Percentiles rank a stretch among this genome's conserved stretches.
Conservation (phyloP, 2,329 filamentous ascomycete species). For the Apiospora saccharicola region DNA sequence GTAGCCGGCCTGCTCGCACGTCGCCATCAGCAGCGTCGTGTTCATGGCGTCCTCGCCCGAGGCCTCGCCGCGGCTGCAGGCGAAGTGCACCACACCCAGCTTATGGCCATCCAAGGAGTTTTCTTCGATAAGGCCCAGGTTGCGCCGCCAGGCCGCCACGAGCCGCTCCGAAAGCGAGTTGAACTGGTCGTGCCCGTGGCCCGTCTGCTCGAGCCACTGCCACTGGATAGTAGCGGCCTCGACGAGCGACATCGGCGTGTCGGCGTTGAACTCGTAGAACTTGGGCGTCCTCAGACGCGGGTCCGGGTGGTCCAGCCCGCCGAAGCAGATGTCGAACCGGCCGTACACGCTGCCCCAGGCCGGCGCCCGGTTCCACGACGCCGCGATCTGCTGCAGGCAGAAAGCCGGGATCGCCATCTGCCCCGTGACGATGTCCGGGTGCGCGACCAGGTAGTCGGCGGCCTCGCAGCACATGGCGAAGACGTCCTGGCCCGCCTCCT, state of each 20-base stretch:
- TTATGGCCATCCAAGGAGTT: too few species aligned
- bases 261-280: conserved; percentile 30
- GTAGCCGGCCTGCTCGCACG: conserved; percentile 20
- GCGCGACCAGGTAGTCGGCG: conserved; percentile 27
- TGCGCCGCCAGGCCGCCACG: conserved; percentile 27
- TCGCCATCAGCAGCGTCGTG: conserved; percentile 16
- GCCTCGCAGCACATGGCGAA: conserved; percentile 31
- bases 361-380: conserved; percentile 26
- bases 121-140: too few species aligned
- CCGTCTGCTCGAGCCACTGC: conserved; percentile 28
- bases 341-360: conserved; percentile 29
- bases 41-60: conserved; percentile 25
- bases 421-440: conserved; percentile 24
- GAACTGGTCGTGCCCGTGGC: conserved; percentile 26
- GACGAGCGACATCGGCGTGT: conserved; percentile 28
- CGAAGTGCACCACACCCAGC: conserved; percentile 12
- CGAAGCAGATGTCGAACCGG: conserved; percentile 29
- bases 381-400: conserved; percentile 23
- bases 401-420: conserved; percentile 28
- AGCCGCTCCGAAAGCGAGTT: conserved; percentile 25
- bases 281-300: conserved; percentile 22
- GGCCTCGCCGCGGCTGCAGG: conserved; percentile 9
- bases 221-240: conserved; percentile 25
- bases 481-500: conserved; percentile 26
- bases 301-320: conserved; percentile 27